phyloP scores from a whole-genome alignment of 164 flowering plant species.

The Piper betle region DNA sequence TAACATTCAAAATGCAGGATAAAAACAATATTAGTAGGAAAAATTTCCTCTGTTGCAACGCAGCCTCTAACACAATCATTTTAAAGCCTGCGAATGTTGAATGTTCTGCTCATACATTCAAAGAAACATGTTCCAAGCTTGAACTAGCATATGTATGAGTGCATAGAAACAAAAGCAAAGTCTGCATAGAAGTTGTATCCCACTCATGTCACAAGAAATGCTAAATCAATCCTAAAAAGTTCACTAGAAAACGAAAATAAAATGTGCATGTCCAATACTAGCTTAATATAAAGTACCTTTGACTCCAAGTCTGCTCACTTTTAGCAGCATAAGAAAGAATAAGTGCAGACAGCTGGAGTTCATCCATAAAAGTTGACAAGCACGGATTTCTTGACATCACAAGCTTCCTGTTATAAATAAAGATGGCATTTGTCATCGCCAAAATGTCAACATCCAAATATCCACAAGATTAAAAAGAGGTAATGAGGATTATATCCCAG shows the following conservation, averaged over 20 bases:
- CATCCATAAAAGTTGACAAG: conserved; percentile 32
- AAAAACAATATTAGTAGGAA: too few relatives aligned
- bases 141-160: too few relatives aligned
- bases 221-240: not conserved
- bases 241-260: too few relatives aligned
- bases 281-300: conserved; percentile 64
- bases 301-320: conserved; percentile 89
- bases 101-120: too few relatives aligned
- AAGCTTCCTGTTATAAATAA: conserved; percentile 40
- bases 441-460: not conserved
- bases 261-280: not conserved
- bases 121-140: too few relatives aligned
- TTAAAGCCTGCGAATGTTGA: not conserved
- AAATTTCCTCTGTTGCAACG: not conserved
- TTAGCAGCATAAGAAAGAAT: conserved; percentile 81
- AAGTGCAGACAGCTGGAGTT: conserved; percentile 55
- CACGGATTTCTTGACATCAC: conserved; percentile 36
- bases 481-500: not conserved
- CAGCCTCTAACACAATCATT: not conserved
- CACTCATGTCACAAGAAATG: not conserved
- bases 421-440: not conserved
- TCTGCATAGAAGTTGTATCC: too few relatives aligned
- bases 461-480: not conserved
- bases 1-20: not conserved
- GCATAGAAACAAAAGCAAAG: too few relatives aligned